Evolutionary conservation across 148 eudicot genomes (phyloP).

Genomic region (Dysphania ambrosioides): DNA sequence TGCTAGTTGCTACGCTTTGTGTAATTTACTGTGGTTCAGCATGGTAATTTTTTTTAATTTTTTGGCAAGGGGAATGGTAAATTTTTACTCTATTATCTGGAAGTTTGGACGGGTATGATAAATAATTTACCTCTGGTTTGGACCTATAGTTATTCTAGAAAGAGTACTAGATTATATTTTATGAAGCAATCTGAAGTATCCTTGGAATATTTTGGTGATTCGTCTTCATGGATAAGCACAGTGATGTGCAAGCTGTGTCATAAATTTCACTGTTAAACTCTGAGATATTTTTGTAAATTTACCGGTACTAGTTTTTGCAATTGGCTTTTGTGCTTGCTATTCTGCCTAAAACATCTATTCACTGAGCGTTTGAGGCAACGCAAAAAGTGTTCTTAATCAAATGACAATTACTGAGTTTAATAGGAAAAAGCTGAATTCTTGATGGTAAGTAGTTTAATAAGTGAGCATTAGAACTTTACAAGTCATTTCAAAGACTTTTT

Average conservation of each 20-base stretch:
- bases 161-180: neutral
- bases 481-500: no score
- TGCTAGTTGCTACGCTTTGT: neutral
- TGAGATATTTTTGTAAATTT: neutral
- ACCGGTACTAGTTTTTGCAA: neutral
- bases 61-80: no score
- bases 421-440: no score
- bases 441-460: no score
- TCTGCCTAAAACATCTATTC: neutral
- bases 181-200: neutral
- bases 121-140: constrained; percentile 9
- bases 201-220: neutral
- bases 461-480: no score
- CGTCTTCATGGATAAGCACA: constrained; percentile 2
- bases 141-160: neutral
- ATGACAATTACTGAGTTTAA: no score
- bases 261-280: neutral
- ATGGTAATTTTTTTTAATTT: no score
- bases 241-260: neutral
- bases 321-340: constrained; percentile 5
- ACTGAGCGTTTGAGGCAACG: no score
- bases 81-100: no score
- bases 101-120: neutral
- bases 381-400: no score
- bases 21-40: no score